Percentiles rank a stretch among this genome's conserved stretches.
Conservation (phyloP, 208 protist species). For the Sergeia podlipaevii region DNA sequence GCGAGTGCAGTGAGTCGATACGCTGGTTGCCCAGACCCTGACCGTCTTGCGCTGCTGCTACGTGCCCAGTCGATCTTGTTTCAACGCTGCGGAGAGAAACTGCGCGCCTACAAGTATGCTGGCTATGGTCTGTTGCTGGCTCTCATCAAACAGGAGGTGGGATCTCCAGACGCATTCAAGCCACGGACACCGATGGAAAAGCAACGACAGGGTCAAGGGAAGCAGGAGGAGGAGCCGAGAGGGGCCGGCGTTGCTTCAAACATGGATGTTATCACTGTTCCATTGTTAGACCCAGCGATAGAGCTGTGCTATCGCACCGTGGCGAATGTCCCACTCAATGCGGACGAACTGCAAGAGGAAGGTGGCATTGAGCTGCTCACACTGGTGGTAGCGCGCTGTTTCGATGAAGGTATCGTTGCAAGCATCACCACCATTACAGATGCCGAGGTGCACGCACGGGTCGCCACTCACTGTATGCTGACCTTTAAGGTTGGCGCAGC, state of each 20-base stretch:
- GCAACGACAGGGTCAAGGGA: too few species aligned
- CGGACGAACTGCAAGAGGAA: conserved; percentile 92
- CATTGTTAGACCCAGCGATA: conserved; percentile 75
- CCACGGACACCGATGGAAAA: too few species aligned
- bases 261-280: conserved; percentile 67
- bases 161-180: conserved; percentile 33
- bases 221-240: too few species aligned
- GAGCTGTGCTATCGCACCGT: conserved; percentile 91
- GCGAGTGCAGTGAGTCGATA: conserved; percentile 3
- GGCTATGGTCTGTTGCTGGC: conserved; percentile 89
- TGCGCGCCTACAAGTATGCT: conserved; percentile 93
- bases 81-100: conserved; percentile 60
- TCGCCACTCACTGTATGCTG: conserved; percentile 66
- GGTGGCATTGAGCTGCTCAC: conserved; percentile 84
- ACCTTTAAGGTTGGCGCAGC: conserved; percentile 70
- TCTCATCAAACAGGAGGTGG: conserved; percentile 73
- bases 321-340: conserved; percentile 89
- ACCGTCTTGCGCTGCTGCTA: conserved; percentile 74
- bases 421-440: conserved; percentile 50
- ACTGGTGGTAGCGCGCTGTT: conserved; percentile 59
- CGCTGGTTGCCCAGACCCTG: conserved; percentile 33
- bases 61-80: conserved; percentile 93
- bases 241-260: too few species aligned
- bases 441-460: conserved; percentile 36
- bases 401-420: too few species aligned